Base-by-base conservation (phyloP, 2,329 filamentous ascomycete species). In the Epichloe baconii region DNA sequence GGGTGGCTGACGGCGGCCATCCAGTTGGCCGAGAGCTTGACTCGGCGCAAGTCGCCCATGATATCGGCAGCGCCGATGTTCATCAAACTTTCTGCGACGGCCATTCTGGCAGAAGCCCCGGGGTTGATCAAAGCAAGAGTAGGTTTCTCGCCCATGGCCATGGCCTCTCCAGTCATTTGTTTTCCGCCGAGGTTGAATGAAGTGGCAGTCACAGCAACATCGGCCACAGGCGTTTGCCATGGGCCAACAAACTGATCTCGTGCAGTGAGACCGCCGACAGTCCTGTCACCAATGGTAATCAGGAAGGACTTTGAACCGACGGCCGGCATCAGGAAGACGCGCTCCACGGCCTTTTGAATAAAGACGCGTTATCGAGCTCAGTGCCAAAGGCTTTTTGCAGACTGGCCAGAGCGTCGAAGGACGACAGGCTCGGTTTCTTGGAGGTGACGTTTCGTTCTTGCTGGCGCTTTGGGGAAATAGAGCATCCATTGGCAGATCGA, bases 221-320 rank as follows among this genome's bases (percentile, higher is more conserved):
- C 90, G 4, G 93, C 84, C 14, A 97, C 89, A 3, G 93, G 93
- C 12, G 84, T 86, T 66, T 97, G 93, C 91, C 91, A 97, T 48
- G 87, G 88, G 1, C 93, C 93, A 50, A 96, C 91, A 80, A 97
- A 90, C 67, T 97, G 93, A 64, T 97, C 93, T 56, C 90, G 80
- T 10, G 85, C 82, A 7, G 88, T 89, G 52, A 97, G 76, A 48
- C 91, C 93, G 57, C 91, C 91, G 34, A 97, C 90, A 31, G 86
- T 88, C 55, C 93, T 81, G 67, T 97, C 93, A 47, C 86, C 90
- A 58, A 97, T 98, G 2, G 93, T 97, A 62, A 98, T 96, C 38
- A 98, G 76, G 73, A 97, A 98, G 21, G 85, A 89, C 70, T 97
- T 97, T 21, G 90, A 96, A n/a, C 89, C 91, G 21, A 97, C 93